Evolutionary conservation across 306 rosid genomes (phyloP), one percentile per base, ranked within the genome.

Genomic region (Trifolium subterraneum): DNA sequence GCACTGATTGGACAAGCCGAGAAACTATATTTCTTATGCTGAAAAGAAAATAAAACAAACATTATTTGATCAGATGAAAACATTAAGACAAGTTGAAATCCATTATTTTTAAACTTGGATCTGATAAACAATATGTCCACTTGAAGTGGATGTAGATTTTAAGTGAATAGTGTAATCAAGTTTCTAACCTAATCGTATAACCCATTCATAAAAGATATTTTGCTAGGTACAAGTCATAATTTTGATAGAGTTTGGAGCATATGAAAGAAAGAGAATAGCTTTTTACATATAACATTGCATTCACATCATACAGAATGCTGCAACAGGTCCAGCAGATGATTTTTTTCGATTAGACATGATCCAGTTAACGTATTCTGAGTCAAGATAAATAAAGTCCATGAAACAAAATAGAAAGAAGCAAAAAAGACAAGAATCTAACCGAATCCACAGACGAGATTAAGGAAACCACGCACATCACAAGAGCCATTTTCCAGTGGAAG

Each of bases 401-500:
- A 72, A 22, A 79, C 42, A 76, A 69, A 74, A 79, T 69, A 63
- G 52, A 42, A 41, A 60, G 66, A 59, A 59, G 13, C 4, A 29
- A 27, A 64, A 56, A 72, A 15, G 76, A 82, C 84, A 70, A 78
- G 67, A 77, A 78, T 84, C 99, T 90, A 82, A 95, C 99, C 90
- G 98, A 95, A 85, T 95, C 99, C 71, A 92, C 98, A 6, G 99
- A 92, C 70, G 99, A 82, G 66, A 95, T 90, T 64, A 95, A 41
- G 51, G 99, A 92, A 74, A 90, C 99, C 79, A 86, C 96, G 51
- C 96, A 95, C 99, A 92, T 95, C 68, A 95, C 87, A 78, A 95
- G 83, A 74, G 97, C 92, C 94, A 87, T 87, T 87, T 92, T 92
- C 99, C 99, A 95, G 75, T 86, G 86, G 84, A 95, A 92, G 81